A percentile compares a stretch with the other conserved stretches of the same genome.
These are phyloP conservation scores for Coniella lustricola DNA, from an alignment of 2,329 filamentous ascomycete genomes.

Conservation along the genomic window DNA sequence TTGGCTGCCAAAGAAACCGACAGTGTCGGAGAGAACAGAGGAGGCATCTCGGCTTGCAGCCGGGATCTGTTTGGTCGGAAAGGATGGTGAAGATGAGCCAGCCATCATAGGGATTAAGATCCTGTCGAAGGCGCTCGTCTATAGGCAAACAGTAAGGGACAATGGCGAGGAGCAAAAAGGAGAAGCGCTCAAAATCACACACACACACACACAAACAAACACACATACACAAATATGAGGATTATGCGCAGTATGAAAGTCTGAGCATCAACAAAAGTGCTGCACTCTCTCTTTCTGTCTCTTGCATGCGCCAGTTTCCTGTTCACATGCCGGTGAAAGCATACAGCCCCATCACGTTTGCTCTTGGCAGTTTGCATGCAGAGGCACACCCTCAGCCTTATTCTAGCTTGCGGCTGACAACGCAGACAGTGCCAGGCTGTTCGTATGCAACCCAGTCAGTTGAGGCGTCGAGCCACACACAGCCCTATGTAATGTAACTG, in stretches of 20 bases:
- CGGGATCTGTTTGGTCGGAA: background rate
- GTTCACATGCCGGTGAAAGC: background rate
- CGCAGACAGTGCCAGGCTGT: background rate
- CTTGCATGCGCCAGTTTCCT: background rate
- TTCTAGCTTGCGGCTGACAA: background rate
- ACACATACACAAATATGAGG: background rate
- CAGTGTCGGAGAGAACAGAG: background rate
- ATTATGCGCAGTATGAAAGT: background rate
- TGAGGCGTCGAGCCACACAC: too few relatives aligned
- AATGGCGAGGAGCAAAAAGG: background rate
- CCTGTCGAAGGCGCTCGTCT: too few relatives aligned
- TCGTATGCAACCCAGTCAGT: background rate
- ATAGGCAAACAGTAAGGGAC: background rate
- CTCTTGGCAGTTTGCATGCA: background rate
- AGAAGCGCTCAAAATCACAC: background rate
- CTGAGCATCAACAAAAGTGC: background rate
- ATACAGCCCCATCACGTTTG: background rate
- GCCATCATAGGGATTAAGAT: background rate
- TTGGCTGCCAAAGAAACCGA: constrained; percentile 50
- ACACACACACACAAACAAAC: background rate
- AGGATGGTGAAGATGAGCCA: background rate
- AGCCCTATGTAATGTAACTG: too few relatives aligned
- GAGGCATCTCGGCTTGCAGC: background rate
- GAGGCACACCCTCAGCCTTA: background rate
- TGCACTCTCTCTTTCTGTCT: background rate